Base-by-base conservation (phyloP, 176 grass and related monocot species). In the Dendrocalamus sinicus region DNA sequence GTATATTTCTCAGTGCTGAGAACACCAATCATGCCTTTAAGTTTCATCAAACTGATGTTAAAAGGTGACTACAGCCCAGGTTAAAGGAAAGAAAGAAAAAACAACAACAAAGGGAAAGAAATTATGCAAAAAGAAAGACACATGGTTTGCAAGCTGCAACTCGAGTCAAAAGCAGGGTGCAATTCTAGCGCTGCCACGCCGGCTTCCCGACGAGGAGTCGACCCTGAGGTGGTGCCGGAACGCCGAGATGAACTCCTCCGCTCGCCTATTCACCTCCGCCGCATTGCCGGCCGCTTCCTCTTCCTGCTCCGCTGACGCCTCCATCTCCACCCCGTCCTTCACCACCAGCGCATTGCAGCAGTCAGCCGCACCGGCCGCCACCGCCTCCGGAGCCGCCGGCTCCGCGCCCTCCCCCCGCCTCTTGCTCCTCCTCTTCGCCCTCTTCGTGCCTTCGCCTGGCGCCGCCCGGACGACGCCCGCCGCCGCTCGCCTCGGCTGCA, bases 161-260 rank as follows among this genome's bases (percentile, higher is more conserved):
- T 74, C 48, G 19, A 8, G 26, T 83, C 73, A 83, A 58, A 46
- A 41, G 39, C 77, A 88, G 26, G 72, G 22, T 26, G 74, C 77
- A 8, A 8, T 13, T 44, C 51, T 41, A 22, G 84, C 48, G 75
- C 64, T 30, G 61, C 85, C 70, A 73, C 77, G 71, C 47, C 40
- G 51, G 80, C 43, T 41, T 48, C 48, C 67, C 4, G 89, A 86
- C 70, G 69, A 91, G 35, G 96, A 94, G 53, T 98, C 96, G 71
- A 91, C 83, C 81, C 86, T 88, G 67, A 98, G 90, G 55, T 95
- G 96, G 85, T 80, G 90, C 60, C 92, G 81, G 80, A 98, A 98
- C 35, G 93, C 93, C 40, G 73, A 76, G 66, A 98, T 98, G 85
- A 95, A 98, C 76, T 91, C 96, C 81, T 98, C 96, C 32, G 88